These are phyloP conservation scores for Boletus tylopilopsis DNA, from an alignment of 768 basidiomycete species.

Conservation along the genomic window DNA sequence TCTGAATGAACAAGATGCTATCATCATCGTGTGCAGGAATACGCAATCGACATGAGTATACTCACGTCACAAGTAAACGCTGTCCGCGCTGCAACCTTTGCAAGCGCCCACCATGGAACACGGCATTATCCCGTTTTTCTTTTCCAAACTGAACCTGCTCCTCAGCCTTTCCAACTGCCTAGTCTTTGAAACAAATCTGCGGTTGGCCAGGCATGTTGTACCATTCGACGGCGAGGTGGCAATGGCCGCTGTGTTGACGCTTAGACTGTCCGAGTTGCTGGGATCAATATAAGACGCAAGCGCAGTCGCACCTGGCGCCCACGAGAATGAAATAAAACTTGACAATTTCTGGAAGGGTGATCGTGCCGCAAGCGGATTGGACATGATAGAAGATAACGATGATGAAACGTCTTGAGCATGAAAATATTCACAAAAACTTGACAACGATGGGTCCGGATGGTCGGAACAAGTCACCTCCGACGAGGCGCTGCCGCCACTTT, in stretches of 20 bases:
- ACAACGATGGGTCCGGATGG: conserved; percentile 8
- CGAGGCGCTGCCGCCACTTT: conserved; percentile 20
- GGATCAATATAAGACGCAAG: conserved; percentile 24
- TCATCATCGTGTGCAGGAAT: conserved; percentile 2
- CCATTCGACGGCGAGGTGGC: conserved; percentile 5
- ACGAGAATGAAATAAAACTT: conserved; percentile 54
- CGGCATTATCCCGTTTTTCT: conserved; percentile 10
- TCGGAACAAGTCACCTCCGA: conserved; percentile 31
- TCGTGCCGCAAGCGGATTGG: conserved; percentile 52
- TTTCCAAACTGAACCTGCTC: conserved; percentile 46
- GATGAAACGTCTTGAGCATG: conserved; percentile 32
- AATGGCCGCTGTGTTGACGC: conserved; percentile 8
- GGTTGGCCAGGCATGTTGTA: conserved; percentile 18
- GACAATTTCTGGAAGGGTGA: conserved; percentile 58
- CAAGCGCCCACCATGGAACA: conserved; percentile 28
- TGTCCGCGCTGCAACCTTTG: conserved; percentile 23
- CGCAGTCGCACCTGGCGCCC: conserved; percentile 41
- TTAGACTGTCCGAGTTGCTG: conserved; percentile 10
- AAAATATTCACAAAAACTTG: conserved; percentile 25
- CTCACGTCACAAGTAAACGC: conserved; percentile 30
- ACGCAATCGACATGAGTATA: conserved; percentile 2
- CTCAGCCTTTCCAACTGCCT: conserved; percentile 64
- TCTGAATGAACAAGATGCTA: conserved; percentile 7
- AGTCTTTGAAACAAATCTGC: conserved; percentile 56
- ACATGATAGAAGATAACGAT: conserved; percentile 46